Conservation (phyloP, 2,329 filamentous ascomycete genomes). For the Berkeleyomyces basicola region DNA sequence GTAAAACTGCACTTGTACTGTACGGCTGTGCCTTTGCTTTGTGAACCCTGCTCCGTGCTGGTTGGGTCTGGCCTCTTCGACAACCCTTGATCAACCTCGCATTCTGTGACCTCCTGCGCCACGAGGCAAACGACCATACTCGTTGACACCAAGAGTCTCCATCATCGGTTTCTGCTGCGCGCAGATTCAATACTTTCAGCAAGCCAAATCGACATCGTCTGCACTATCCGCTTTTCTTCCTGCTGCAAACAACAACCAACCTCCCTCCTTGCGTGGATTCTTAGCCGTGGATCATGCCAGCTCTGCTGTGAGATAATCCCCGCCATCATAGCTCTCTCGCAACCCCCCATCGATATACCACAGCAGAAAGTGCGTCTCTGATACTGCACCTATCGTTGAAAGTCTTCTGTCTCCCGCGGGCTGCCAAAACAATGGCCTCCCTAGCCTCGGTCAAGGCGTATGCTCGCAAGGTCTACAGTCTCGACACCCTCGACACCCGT, state of each 20-base stretch:
- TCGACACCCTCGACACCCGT: constrained; percentile 43
- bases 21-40: background rate
- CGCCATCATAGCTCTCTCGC: background rate
- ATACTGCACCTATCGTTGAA: background rate
- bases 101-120: no score
- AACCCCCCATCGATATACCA: background rate
- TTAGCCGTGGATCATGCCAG: background rate
- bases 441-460: constrained; percentile 21
- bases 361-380: background rate
- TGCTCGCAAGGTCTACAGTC: constrained; percentile 40
- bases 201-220: background rate
- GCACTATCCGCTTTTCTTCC: background rate
- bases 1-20: background rate
- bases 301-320: background rate
- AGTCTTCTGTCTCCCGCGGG: constrained; percentile 4
- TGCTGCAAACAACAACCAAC: background rate
- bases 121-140: no score
- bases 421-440: constrained; percentile 24
- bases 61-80: no score
- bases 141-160: no score
- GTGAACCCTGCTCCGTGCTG: background rate
- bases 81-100: no score
- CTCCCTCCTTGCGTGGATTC: background rate
- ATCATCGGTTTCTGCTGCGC: no score
- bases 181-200: no score